Conservation (phyloP, 2,329 filamentous ascomycete genomes). For the Metarhizium robertsii region DNA sequence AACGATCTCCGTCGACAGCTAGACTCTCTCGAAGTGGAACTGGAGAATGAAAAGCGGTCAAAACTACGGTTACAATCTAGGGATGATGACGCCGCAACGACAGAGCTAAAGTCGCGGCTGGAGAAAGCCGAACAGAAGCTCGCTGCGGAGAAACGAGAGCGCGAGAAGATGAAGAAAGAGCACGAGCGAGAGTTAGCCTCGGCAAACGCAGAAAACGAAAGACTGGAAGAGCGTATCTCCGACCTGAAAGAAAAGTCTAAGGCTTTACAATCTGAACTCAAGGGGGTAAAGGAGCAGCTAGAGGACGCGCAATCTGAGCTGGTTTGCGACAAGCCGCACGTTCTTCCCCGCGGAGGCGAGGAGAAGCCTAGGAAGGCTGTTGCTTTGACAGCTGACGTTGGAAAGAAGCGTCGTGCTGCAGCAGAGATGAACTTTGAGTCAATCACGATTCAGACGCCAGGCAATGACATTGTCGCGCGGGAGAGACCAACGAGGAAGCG, state of each 20-base stretch:
- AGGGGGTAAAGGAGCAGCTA: slow-evolving; percentile 42
- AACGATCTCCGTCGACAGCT: slow-evolving; percentile 70
- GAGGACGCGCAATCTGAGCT: slow-evolving; percentile 19
- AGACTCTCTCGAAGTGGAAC: slow-evolving; percentile 65
- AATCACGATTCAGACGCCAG: slow-evolving; percentile 35
- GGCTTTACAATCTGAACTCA: slow-evolving; percentile 62
- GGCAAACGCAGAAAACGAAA: slow-evolving; percentile 51
- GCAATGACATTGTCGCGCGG: slow-evolving; percentile 30
- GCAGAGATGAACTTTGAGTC: slow-evolving; percentile 38
- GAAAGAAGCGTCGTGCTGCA: slow-evolving; percentile 36
- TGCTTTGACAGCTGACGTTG: slow-evolving; percentile 19
- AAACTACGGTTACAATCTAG: slow-evolving; percentile 21
- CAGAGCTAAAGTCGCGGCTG: slow-evolving; percentile 30
- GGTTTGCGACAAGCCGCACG: slow-evolving; percentile 1
- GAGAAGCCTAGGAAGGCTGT: slow-evolving; percentile 15
- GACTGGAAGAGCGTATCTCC: slow-evolving; percentile 62
- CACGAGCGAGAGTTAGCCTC: slow-evolving; percentile 48
- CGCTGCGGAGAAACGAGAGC: slow-evolving; percentile 32
- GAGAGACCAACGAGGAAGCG: slow-evolving; percentile 45
- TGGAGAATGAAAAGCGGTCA: slow-evolving; percentile 62
- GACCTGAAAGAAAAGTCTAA: slow-evolving; percentile 61
- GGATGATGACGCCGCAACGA: slow-evolving; percentile 28
- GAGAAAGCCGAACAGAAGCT: slow-evolving; percentile 28
- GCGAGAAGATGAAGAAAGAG: slow-evolving; percentile 34
- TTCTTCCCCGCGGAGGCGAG: slow-evolving; percentile 9